Evolutionary conservation across 371 early-diverging fungal genomes (phyloP).

Genomic region (Mortierella sp.): DNA sequence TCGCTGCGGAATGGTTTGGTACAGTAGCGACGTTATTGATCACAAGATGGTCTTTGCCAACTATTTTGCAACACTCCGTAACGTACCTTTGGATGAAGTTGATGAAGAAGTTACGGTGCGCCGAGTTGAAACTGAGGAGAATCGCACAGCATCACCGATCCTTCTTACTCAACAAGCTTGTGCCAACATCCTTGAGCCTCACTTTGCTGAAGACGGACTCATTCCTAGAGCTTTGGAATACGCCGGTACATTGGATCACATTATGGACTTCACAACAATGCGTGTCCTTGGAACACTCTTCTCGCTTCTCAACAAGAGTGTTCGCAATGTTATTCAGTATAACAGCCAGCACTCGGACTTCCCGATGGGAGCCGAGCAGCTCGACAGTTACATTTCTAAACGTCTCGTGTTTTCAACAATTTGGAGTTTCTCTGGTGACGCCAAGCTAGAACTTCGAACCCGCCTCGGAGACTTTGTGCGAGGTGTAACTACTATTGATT

Average conservation of each 20-base stretch:
- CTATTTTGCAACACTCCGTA: constrained; percentile 86
- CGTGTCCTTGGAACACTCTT: constrained; percentile 91
- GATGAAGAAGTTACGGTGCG: constrained; percentile 74
- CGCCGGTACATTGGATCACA: constrained; percentile 85
- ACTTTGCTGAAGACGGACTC: constrained; percentile 81
- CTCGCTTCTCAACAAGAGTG: constrained; percentile 91
- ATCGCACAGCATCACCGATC: constrained; percentile 69
- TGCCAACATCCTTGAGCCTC: constrained; percentile 79
- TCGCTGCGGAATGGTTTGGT: constrained; percentile 99
- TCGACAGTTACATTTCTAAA: constrained; percentile 86
- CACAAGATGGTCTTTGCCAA: constrained; percentile 85
- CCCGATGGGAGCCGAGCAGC: constrained; percentile 83
- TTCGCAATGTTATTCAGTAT: constrained; percentile 89
- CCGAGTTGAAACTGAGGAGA: constrained; percentile 63
- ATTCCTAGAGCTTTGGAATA: constrained; percentile 81
- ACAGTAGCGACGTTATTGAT: constrained; percentile 92
- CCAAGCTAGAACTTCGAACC: constrained; percentile 81
- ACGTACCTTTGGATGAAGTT: constrained; percentile 85
- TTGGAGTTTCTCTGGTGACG: constrained; percentile 97
- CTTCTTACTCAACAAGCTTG: constrained; percentile 81
- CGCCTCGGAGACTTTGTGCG: constrained; percentile 88
- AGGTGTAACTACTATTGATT: constrained; percentile 82
- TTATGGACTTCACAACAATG: constrained; percentile 97
- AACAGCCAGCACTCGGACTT: constrained; percentile 93
- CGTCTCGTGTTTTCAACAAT: constrained; percentile 87